Conservation (phyloP, 352 stramenopile species). For the Pythium apleroticum region DNA sequence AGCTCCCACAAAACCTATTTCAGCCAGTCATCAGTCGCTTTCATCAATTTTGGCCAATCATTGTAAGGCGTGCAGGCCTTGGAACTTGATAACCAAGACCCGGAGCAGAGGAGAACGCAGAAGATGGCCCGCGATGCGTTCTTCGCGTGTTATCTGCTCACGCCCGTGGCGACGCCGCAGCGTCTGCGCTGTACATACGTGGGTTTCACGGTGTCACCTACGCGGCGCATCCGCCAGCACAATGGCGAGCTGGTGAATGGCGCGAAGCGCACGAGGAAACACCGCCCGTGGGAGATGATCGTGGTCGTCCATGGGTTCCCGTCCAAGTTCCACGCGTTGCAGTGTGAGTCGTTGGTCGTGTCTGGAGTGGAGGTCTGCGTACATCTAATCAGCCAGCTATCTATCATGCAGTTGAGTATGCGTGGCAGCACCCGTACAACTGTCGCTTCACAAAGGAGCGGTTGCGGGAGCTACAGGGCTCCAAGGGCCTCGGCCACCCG, state of each 20-base stretch:
- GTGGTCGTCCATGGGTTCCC: constrained; percentile 72
- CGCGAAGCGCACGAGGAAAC: constrained; percentile 54
- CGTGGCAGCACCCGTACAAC: constrained; percentile 70
- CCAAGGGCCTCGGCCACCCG: constrained; percentile 42
- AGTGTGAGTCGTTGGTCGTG: constrained; percentile 44
- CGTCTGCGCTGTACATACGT: constrained; percentile 65
- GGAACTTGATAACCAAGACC: constrained; percentile 1
- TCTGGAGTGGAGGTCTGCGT: background rate
- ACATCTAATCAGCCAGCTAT: background rate
- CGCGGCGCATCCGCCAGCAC: constrained; percentile 65
- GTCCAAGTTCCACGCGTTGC: constrained; percentile 71
- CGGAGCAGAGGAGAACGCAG: background rate
- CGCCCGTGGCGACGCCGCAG: constrained; percentile 46
- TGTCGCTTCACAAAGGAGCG: constrained; percentile 53
- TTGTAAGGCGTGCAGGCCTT: background rate
- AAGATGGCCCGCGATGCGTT: constrained; percentile 31
- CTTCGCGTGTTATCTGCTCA: constrained; percentile 79
- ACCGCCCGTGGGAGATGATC: constrained; percentile 77
- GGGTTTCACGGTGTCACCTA: constrained; percentile 62
- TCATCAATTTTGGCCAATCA: constrained; percentile 1
- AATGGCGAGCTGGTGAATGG: constrained; percentile 73
- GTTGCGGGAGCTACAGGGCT: constrained; percentile 34
- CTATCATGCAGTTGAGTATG: constrained; percentile 58
- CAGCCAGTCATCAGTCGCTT: background rate
- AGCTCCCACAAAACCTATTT: background rate